Conservation (phyloP, 495 filamentous ascomycete species). For the Hypoxylon fragiforme region DNA sequence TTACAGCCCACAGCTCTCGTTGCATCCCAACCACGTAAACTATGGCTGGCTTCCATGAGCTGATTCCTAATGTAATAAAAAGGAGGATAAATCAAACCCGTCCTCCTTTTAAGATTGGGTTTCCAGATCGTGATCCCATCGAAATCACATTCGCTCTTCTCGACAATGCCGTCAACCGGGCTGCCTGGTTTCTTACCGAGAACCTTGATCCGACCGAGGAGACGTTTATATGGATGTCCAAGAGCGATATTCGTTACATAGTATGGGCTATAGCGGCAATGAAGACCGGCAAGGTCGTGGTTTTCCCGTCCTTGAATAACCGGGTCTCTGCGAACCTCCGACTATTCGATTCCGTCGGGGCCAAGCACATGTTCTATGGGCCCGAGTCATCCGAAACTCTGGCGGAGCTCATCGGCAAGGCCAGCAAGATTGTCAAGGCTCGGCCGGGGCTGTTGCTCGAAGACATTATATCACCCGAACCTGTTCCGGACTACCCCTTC, state of each 20-base stretch:
- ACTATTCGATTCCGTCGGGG: constrained; percentile 24
- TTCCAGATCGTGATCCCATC: constrained; percentile 25
- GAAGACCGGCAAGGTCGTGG: constrained; percentile 32
- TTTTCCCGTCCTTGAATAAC: constrained; percentile 30
- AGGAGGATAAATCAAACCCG: constrained; percentile 21
- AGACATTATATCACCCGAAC: constrained; percentile 21
- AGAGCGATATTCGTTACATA: constrained; percentile 29
- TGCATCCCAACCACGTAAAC: not conserved
- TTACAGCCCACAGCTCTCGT: not conserved
- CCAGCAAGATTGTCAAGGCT: constrained; percentile 11
- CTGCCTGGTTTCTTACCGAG: constrained; percentile 32
- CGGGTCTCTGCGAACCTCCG: constrained; percentile 28
- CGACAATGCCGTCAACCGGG: constrained; percentile 33
- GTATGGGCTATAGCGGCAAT: constrained; percentile 33
- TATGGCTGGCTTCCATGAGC: constrained; percentile 32
- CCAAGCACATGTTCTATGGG: constrained; percentile 28
- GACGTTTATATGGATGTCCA: constrained; percentile 32
- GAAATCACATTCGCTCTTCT: constrained; percentile 25
- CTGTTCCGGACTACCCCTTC: constrained; percentile 33
- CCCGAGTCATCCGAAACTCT: constrained; percentile 26
- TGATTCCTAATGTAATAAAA: constrained; percentile 26
- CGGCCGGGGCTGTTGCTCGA: constrained; percentile 14
- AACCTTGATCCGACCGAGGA: constrained; percentile 26
- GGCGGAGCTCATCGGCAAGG: constrained; percentile 15
- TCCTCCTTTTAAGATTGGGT: constrained; percentile 23